These are phyloP conservation scores for Rosa chinensis DNA, from an alignment of 306 rosid species.

Conservation along the genomic window DNA sequence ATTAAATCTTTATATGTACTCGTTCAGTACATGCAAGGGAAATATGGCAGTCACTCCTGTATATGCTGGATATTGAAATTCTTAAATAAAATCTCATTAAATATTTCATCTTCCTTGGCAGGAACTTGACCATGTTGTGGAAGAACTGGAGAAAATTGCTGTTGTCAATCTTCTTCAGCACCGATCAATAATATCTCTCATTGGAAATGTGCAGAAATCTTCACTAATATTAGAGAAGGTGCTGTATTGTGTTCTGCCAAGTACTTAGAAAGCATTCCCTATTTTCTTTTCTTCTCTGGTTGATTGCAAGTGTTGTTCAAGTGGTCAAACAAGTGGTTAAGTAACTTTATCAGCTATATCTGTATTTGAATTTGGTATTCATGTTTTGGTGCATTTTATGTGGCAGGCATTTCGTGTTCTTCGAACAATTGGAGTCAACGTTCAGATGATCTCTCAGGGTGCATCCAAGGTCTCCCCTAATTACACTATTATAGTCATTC, in stretches of 20 bases:
- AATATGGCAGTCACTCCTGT: background rate
- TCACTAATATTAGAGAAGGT: conserved; percentile 94
- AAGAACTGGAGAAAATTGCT: conserved; percentile 91
- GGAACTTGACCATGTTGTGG: conserved; percentile 96
- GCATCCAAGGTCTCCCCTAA: conserved; percentile 76
- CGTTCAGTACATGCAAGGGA: background rate
- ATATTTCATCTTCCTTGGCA: conserved; percentile 36
- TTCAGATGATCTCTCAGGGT: conserved; percentile 99
- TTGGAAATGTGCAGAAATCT: conserved; percentile 91
- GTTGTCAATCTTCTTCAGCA: conserved; percentile 87
- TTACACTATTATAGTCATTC: background rate
- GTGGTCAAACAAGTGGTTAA: background rate
- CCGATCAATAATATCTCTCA: conserved; percentile 91
- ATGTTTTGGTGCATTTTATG: conserved; percentile 27
- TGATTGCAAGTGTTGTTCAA: background rate
- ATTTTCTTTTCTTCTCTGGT: background rate
- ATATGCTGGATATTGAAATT: background rate
- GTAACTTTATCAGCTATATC: conserved; percentile 5
- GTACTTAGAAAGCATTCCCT: conserved; percentile 5
- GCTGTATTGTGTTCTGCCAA: conserved; percentile 21
- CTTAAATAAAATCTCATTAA: conserved; percentile 13
- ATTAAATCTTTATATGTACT: background rate
- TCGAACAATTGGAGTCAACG: conserved; percentile 75
- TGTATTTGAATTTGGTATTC: conserved; percentile 6
- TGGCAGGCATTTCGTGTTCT: conserved; percentile 82